phyloP scores from a whole-genome alignment of 371 early-diverging fungal genomes.

The Syncephalastrum sp. region DNA sequence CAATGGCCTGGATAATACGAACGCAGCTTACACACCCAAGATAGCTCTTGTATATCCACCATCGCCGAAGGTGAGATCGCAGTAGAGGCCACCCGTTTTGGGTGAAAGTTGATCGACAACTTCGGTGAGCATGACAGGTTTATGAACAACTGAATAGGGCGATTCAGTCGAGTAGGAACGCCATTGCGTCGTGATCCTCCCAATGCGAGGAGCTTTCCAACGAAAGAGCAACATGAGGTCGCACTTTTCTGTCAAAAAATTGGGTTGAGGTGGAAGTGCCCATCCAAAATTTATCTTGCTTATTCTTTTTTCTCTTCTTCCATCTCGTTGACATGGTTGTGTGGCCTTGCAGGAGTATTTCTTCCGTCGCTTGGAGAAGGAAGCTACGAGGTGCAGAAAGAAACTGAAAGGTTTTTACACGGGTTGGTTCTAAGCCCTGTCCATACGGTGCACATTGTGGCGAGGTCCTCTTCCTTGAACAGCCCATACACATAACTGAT shows the following conservation, averaged over 20 bases:
- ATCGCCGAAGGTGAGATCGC: conserved; percentile 75
- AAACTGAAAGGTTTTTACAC: too few species aligned
- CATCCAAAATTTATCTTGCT: too few species aligned
- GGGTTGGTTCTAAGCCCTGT: too few species aligned
- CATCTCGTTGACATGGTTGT: too few species aligned
- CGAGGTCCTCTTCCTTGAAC: too few species aligned
- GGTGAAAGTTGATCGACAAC: conserved; percentile 34
- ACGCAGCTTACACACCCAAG: conserved; percentile 33
- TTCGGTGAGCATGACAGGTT: conserved; percentile 38
- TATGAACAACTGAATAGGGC: conserved; percentile 29
- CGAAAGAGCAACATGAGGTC: background rate
- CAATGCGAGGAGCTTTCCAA: background rate
- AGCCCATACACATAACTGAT: too few species aligned
- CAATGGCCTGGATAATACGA: background rate
- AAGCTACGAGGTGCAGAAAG: too few species aligned
- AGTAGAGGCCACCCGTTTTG: conserved; percentile 34
- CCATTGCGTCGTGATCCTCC: background rate
- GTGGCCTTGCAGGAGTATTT: too few species aligned
- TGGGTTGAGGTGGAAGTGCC: too few species aligned
- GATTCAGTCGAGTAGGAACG: conserved; percentile 5
- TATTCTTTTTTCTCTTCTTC: too few species aligned
- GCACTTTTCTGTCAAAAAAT: background rate
- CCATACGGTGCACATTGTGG: too few species aligned
- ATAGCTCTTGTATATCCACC: conserved; percentile 70
- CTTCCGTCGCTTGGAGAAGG: too few species aligned